phyloP scores from a whole-genome alignment of 352 stramenopile species.

The Ophiocytium majus region DNA sequence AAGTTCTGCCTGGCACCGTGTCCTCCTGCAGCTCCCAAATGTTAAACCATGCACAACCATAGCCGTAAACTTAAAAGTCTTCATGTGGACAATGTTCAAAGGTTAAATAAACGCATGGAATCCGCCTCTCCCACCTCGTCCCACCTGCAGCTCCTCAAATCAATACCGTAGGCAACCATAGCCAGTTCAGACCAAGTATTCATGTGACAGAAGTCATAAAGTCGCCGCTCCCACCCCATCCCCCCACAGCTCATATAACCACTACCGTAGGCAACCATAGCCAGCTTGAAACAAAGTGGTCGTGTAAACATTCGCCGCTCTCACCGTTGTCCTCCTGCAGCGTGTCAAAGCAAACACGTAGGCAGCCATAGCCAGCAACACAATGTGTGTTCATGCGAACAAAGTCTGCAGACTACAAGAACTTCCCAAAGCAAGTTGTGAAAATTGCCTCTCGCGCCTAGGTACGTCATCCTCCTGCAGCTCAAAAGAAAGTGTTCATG shows the following conservation, averaged over 20 bases:
- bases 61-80: neutral
- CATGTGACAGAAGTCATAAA: neutral
- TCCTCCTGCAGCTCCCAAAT: constrained; percentile 57
- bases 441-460: too few species aligned
- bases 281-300: constrained; percentile 45
- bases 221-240: constrained; percentile 48
- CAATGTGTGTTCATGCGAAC: neutral
- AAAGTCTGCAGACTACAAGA: too few species aligned
- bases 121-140: constrained; percentile 47
- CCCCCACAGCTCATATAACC: constrained; percentile 55
- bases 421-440: neutral
- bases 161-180: constrained; percentile 53
- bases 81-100: neutral
- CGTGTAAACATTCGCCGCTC: neutral
- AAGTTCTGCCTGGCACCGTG: constrained; percentile 26
- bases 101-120: too few species aligned
- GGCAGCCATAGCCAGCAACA: constrained; percentile 5
- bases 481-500: neutral
- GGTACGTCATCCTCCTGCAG: neutral
- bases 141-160: constrained; percentile 56
- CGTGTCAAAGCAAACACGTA: constrained; percentile 54
- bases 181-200: constrained; percentile 34
- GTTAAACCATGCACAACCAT: constrained; percentile 33
- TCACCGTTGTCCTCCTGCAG: constrained; percentile 48
- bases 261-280: constrained; percentile 56